These are phyloP conservation scores for Parasitella parasitica DNA, from an alignment of 371 early-diverging fungal genomes.

Conservation along the genomic window DNA sequence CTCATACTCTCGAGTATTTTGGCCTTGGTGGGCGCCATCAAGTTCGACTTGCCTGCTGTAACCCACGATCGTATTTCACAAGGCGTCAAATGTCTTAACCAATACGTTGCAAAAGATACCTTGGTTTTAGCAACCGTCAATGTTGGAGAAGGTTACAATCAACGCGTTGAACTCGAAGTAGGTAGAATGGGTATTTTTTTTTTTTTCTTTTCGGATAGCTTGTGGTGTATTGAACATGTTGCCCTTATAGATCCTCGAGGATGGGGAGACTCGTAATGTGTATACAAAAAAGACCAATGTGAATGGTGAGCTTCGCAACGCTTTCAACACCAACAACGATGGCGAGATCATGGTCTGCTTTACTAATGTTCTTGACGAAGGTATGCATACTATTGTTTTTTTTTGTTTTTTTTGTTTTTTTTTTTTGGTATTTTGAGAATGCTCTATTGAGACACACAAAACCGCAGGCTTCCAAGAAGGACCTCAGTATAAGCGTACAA, in stretches of 20 bases:
- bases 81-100: conserved; percentile 67
- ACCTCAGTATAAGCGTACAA: conserved; percentile 53
- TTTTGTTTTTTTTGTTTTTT: too few species aligned
- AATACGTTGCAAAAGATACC: conserved; percentile 70
- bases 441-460: background rate
- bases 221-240: background rate
- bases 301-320: conserved; percentile 52
- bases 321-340: conserved; percentile 79
- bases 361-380: conserved; percentile 73
- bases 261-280: conserved; percentile 62
- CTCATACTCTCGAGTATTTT: conserved; percentile 26
- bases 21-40: conserved; percentile 53
- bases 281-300: conserved; percentile 60
- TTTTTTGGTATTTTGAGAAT: too few species aligned
- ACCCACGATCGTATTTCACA: conserved; percentile 31
- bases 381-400: too few species aligned
- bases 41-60: conserved; percentile 72
- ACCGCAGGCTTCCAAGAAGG: conserved; percentile 58
- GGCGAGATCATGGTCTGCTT: conserved; percentile 88
- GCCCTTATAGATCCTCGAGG: conserved; percentile 17
- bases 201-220: too few species aligned
- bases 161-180: conserved; percentile 73
- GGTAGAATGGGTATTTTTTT: background rate
- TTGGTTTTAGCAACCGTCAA: conserved; percentile 74
- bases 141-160: conserved; percentile 65